These are phyloP conservation scores for Boletus fagicola DNA, from an alignment of 768 basidiomycete genomes.

Conservation along the genomic window DNA sequence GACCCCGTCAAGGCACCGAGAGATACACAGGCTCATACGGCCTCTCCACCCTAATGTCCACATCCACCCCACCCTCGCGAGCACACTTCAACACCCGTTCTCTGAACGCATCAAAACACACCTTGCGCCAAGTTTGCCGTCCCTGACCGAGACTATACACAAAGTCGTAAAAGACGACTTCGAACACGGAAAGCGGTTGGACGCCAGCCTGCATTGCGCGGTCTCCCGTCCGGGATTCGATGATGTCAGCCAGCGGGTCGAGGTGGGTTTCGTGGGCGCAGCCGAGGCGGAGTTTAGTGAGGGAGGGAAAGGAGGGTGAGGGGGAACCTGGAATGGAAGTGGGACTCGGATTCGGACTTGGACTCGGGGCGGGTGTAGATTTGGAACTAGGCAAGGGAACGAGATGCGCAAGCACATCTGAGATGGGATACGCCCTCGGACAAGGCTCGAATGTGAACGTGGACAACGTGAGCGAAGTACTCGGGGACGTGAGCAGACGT, in stretches of 20 bases:
- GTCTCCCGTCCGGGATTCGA: slow-evolving; percentile 19
- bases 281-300: slow-evolving; percentile 20
- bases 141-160: slow-evolving; percentile 11
- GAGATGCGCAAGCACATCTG: slow-evolving; percentile 19
- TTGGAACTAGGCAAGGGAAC: not conserved
- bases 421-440: slow-evolving; percentile 18
- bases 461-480: slow-evolving; percentile 16
- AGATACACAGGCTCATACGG: slow-evolving; percentile 29
- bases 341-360: not conserved
- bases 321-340: not conserved
- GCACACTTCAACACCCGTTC: slow-evolving; percentile 23
- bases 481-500: slow-evolving; percentile 20
- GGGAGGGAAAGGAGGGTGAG: slow-evolving; percentile 11
- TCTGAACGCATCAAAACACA: slow-evolving; percentile 21
- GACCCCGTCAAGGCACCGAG: slow-evolving; percentile 7
- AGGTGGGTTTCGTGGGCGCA: slow-evolving; percentile 25
- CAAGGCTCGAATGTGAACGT: slow-evolving; percentile 26
- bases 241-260: slow-evolving; percentile 13
- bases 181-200: slow-evolving; percentile 13
- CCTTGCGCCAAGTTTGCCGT: slow-evolving; percentile 13
- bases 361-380: not conserved
- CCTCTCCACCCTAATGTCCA: slow-evolving; percentile 25
- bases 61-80: slow-evolving; percentile 22
- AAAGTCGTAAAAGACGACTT: slow-evolving; percentile 27
- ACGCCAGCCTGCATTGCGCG: slow-evolving; percentile 13